Conservation (phyloP, 1,139 yeast species). For the Entelexis sorbosivorans region DNA sequence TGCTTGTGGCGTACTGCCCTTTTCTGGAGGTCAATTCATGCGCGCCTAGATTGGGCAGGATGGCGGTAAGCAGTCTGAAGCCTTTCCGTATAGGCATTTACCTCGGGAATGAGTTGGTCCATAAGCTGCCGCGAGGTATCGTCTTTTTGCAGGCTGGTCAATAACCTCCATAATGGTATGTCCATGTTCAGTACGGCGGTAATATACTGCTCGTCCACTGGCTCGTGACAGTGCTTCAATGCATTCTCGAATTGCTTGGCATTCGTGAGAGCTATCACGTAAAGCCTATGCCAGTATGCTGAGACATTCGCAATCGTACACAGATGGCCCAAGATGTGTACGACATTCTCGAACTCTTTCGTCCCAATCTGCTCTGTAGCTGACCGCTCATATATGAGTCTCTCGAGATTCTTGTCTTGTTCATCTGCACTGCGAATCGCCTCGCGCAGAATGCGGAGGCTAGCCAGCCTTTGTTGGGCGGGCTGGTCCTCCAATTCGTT, state of each 20-base stretch:
- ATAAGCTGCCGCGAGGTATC: slow-evolving; percentile 1
- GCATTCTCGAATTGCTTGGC: slow-evolving; percentile 15
- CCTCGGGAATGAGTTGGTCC: neutral
- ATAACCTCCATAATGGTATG: slow-evolving; percentile 7
- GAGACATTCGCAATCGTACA: neutral
- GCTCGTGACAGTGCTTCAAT: neutral
- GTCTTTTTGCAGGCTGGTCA: slow-evolving; percentile 1
- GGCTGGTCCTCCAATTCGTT: neutral
- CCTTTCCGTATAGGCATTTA: neutral
- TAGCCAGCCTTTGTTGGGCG: slow-evolving; percentile 2
- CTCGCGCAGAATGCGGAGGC: slow-evolving; percentile 19
- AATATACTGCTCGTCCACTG: neutral
- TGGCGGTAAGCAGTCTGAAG: neutral
- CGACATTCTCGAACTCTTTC: slow-evolving; percentile 4
- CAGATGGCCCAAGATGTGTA: slow-evolving; percentile 11
- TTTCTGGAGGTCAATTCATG: neutral
- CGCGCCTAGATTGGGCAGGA: neutral
- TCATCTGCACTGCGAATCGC: slow-evolving; percentile 6
- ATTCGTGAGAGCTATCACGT: slow-evolving; percentile 9
- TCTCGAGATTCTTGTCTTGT: neutral
- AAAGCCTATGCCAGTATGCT: neutral
- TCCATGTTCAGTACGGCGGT: slow-evolving; percentile 9
- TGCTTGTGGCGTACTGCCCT: neutral
- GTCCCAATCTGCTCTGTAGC: slow-evolving; percentile 7
- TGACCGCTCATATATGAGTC: slow-evolving; percentile 11